These are phyloP conservation scores for Flaveria trinervia DNA, from an alignment of 129 eudicot genomes.

Conservation along the genomic window DNA sequence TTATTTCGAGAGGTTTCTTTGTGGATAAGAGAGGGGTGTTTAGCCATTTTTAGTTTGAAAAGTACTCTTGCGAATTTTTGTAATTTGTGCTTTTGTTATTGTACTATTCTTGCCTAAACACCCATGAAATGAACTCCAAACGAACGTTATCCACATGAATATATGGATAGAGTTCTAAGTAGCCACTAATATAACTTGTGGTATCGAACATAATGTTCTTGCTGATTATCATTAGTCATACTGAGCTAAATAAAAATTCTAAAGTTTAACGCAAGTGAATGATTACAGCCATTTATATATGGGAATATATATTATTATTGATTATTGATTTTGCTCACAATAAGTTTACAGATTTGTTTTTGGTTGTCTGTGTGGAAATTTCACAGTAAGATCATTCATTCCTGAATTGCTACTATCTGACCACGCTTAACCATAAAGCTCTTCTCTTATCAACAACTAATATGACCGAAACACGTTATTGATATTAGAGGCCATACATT, in stretches of 20 bases:
- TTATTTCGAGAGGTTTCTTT: not conserved
- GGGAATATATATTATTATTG: no score
- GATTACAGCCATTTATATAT: not conserved
- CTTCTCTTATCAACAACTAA: no score
- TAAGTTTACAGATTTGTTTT: no score
- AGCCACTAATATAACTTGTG: not conserved
- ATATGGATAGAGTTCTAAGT: conserved; percentile 3
- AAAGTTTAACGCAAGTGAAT: not conserved
- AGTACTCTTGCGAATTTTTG: not conserved
- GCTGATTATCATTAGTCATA: not conserved
- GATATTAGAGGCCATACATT: no score
- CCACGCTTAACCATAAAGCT: no score
- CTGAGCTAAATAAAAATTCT: not conserved
- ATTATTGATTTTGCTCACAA: no score
- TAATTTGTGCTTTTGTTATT: not conserved
- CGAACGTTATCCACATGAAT: conserved; percentile 12
- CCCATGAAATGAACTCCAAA: not conserved
- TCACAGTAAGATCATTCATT: no score
- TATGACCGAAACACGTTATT: no score
- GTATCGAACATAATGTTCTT: not conserved
- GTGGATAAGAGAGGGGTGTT: not conserved
- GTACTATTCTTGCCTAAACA: not conserved
- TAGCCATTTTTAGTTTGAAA: not conserved
- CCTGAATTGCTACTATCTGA: no score
- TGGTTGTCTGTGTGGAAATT: no score